Percentiles rank a stretch among this genome's conserved stretches.
Conservation (phyloP, 495 filamentous ascomycete genomes). For the Penicillium malachiteum region DNA sequence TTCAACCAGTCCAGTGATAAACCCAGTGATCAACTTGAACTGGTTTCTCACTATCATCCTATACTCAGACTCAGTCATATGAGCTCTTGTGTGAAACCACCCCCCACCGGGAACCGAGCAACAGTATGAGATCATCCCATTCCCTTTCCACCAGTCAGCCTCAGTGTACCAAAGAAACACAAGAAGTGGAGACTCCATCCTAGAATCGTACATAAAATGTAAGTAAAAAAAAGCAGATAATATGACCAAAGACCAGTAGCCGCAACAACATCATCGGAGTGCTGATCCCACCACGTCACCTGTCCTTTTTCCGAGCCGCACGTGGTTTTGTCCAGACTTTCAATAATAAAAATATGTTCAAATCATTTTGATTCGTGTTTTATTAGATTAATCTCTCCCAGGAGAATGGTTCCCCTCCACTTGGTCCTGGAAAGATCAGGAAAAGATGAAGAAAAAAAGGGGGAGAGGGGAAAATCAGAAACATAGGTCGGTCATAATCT, state of each 20-base stretch:
- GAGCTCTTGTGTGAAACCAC: slow-evolving; percentile 4
- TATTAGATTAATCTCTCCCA: background rate
- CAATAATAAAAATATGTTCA: too few species aligned
- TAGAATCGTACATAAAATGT: background rate
- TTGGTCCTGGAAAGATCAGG: background rate
- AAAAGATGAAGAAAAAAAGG: background rate
- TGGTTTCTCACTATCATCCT: too few species aligned
- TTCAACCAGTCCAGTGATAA: too few species aligned
- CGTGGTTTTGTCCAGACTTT: slow-evolving; percentile 4
- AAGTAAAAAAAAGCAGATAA: background rate
- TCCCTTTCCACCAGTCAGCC: slow-evolving; percentile 3
- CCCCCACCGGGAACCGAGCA: slow-evolving; percentile 2
- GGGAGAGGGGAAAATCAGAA: slow-evolving; percentile 1
- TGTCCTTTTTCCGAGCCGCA: slow-evolving; percentile 7
- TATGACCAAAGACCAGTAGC: background rate
- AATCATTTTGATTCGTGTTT: too few species aligned
- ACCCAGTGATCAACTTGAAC: background rate
- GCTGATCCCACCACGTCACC: slow-evolving; percentile 26
- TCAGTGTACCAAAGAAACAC: slow-evolving; percentile 7
- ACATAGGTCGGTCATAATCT: background rate
- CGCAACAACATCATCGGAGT: slow-evolving; percentile 23
- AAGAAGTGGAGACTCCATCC: slow-evolving; percentile 4
- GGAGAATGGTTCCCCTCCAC: background rate
- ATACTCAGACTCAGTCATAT: background rate
- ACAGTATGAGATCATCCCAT: slow-evolving; percentile 8